Percentiles rank a stretch among this genome's conserved stretches.
These are phyloP conservation scores for Juncus effusus DNA, from an alignment of 176 grass and related monocot species.

Conservation along the genomic window DNA sequence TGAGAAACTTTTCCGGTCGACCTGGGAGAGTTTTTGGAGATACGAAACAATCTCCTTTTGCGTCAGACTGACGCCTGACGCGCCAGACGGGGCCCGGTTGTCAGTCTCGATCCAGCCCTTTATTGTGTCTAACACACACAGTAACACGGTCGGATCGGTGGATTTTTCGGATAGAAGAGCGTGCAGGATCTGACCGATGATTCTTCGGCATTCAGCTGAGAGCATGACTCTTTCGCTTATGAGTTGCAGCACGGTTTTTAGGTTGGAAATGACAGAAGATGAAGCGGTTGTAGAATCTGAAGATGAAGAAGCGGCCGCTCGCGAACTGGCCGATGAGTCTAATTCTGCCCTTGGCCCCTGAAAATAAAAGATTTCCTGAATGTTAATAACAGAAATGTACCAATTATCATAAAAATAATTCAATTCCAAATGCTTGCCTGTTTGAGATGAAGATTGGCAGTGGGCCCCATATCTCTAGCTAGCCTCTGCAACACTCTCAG, in stretches of 20 bases:
- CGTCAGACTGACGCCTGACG: constrained; percentile 49
- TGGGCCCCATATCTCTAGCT: constrained; percentile 90
- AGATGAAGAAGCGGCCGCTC: constrained; percentile 49
- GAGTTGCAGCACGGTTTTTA: constrained; percentile 81
- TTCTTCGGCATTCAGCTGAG: constrained; percentile 65
- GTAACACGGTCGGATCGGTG: constrained; percentile 72
- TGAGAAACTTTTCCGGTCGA: constrained; percentile 82
- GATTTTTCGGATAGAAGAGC: constrained; percentile 76
- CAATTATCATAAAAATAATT: background rate
- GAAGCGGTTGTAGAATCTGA: constrained; percentile 50
- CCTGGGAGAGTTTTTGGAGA: constrained; percentile 88
- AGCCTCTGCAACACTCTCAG: constrained; percentile 87
- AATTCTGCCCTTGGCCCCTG: constrained; percentile 82
- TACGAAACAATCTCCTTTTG: constrained; percentile 84
- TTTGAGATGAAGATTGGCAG: constrained; percentile 56
- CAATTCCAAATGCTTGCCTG: constrained; percentile 50
- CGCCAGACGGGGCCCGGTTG: constrained; percentile 46
- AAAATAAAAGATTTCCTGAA: constrained; percentile 31
- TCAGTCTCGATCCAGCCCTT: constrained; percentile 95
- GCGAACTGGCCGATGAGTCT: constrained; percentile 75
- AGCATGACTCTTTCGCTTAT: constrained; percentile 87
- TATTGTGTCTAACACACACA: constrained; percentile 87
- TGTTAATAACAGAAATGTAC: background rate
- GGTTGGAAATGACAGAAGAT: constrained; percentile 69
- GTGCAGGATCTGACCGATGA: constrained; percentile 79